Base-by-base conservation (phyloP, 345 rosid species). In the Gossypium rotundifolium region DNA sequence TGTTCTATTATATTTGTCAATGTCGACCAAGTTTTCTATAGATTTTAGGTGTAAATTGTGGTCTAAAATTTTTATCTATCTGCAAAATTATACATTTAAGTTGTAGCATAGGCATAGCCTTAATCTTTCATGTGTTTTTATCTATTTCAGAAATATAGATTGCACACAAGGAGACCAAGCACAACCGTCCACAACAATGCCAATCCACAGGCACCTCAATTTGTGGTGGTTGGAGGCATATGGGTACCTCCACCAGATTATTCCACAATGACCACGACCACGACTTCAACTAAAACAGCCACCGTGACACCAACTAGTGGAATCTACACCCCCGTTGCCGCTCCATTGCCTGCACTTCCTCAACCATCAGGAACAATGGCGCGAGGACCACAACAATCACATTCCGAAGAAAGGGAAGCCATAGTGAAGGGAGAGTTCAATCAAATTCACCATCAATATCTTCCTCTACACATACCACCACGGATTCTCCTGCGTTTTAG, bases 191-290 rank as follows among this genome's bases (percentile, higher is more conserved):
- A 87, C 63, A 80, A 77, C 66, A 82, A 40, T 53, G 76, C 54
- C 79, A 86, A 76, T 65, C 58, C 85, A 4, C 95, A 84, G 79
- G 85, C 80, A 53, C 97, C 97, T 2, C 98, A 92, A 52, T 87
- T 92, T 51, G 87, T 92, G 73, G 97, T 94, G 80, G 95, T 92
- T 1, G 95, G 97, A 58, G 97, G 97, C 49, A 85, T 94, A 70
- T 94, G 98, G 98, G 86, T 94, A 44, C 90, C 86, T 1, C 88
- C 96, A 3, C 79, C 88, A 2, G 97, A 86, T 18, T 89, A 88
- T 29, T 75, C 87, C 48, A 77, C 89, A 4, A 81, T 80, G 71
- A 75, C 87, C 4, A 78, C 77, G 76, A 73, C 76, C 75, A 71
- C 78, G 7, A 42, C 82, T 53, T 33, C 86, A 8, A 74, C 58